Evolutionary conservation across 2,329 filamentous ascomycete genomes (phyloP), one percentile per base, ranked within the genome.

Genomic region (Neobulgaria alba): DNA sequence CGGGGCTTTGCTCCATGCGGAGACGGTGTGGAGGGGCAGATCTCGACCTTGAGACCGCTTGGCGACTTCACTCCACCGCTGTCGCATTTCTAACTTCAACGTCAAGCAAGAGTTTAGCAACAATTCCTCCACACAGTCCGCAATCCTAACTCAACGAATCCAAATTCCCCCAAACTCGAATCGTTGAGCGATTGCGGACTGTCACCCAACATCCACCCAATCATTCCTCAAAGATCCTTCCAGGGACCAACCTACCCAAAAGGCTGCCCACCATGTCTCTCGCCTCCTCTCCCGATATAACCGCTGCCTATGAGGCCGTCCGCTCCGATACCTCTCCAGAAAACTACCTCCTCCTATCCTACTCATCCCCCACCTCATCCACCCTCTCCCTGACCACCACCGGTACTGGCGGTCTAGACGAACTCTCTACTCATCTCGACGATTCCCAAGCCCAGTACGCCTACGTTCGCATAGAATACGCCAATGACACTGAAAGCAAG

Each of bases 401-500:
- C 19, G 80, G 79, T 40, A 68, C 61, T 2, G 79, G 79, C 38
- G 78, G 77, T 10, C 65, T 83, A 10, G 44, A 61, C 7, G 78
- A 82, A 63, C 67, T 83, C 46, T 64, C 67, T n/a, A 55, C 54
- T 21, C 62, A 66, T 47, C 65, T 84, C 9, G 76, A 78, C 58
- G 68, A 48, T 3, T 38, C 43, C 2, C 53, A 58, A 42, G 55
- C 54, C 3, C 55, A 52, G 19, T 55, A 55, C 31, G 53, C 50
- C 1, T 55, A 55, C 63, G 73, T 67, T 52, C 73, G 77, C 20
- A 66, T 81, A 59, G 77, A 82, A 65, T 77, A 84, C 60, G 78
- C 78, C 57, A 84, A 83, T 64, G 79, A 85, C 60, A 74, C 74
- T 49, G 80, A 85, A 66, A 76, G 70, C 62, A 78, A 67, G 57